A percentile compares a stretch with the other conserved stretches of the same genome.
phyloP scores from a whole-genome alignment of 495 filamentous ascomycete genomes.

The Darksidea phi region DNA sequence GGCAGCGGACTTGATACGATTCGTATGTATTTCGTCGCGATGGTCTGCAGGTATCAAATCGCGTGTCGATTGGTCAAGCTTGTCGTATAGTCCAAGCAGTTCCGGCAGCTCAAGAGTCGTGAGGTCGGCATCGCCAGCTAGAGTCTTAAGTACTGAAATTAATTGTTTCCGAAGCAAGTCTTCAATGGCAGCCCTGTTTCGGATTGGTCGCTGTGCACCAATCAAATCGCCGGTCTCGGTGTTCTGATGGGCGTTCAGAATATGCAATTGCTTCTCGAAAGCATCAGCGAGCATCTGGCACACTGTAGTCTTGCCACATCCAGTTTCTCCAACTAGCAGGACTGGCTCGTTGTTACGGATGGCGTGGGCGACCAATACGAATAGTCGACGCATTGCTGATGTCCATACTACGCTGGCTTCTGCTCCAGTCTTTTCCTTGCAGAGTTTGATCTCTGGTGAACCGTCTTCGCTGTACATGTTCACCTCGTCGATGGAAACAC shows the following conservation, averaged over 20 bases:
- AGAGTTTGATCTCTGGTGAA: conserved; percentile 56
- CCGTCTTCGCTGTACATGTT: conserved; percentile 62
- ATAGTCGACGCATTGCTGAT: conserved; percentile 85
- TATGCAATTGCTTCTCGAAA: conserved; percentile 69
- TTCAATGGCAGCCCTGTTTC: conserved; percentile 73
- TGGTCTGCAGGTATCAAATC: conserved; percentile 52
- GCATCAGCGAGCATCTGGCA: conserved; percentile 88
- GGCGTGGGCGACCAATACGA: conserved; percentile 78
- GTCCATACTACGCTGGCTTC: conserved; percentile 82
- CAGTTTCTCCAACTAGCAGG: conserved; percentile 91
- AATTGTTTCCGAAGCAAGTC: conserved; percentile 65
- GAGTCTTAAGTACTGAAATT: conserved; percentile 44
- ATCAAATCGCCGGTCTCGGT: conserved; percentile 96
- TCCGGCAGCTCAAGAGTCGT: conserved; percentile 45
- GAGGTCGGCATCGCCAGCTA: conserved; percentile 34
- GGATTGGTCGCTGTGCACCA: conserved; percentile 86
- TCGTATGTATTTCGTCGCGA: conserved; percentile 57
- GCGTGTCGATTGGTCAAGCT: conserved; percentile 41
- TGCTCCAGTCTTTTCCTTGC: conserved; percentile 48
- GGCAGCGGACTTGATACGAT: conserved; percentile 64
- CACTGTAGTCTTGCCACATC: conserved; percentile 95
- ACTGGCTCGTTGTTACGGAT: conserved; percentile 90
- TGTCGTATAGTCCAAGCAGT: conserved; percentile 53
- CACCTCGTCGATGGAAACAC: conserved; percentile 72
- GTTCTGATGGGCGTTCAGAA: conserved; percentile 96